phyloP scores from a whole-genome alignment of 148 eudicot genomes.

The Pharnaceum exiguum region DNA sequence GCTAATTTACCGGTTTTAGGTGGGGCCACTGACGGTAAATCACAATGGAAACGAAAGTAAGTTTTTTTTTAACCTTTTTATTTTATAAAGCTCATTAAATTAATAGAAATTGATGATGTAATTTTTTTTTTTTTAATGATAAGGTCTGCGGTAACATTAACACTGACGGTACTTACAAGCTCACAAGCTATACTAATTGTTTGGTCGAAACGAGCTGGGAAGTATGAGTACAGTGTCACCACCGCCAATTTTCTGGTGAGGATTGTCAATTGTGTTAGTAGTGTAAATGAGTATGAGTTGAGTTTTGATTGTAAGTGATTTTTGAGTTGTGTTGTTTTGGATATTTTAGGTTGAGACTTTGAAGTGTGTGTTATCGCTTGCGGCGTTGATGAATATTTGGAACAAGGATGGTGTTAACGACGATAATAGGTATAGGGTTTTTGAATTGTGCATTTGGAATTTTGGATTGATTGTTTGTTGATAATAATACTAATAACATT shows the following conservation, averaged over 20 bases:
- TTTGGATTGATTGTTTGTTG: conserved; percentile 3
- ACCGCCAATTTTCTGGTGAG: conserved; percentile 98
- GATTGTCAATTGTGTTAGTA: not conserved
- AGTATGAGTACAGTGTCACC: conserved; percentile 93
- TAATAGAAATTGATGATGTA: not conserved
- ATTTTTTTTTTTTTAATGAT: not conserved
- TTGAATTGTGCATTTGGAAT: not conserved
- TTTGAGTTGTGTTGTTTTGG: conserved; percentile 8
- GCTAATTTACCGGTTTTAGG: conserved; percentile 31
- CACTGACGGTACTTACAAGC: conserved; percentile 89
- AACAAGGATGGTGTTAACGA: conserved; percentile 86
- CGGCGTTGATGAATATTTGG: conserved; percentile 85
- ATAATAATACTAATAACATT: too few species aligned
- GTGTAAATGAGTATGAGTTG: too few species aligned
- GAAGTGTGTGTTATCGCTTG: conserved; percentile 87
- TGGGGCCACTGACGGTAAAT: conserved; percentile 35
- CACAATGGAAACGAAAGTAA: conserved; percentile 96
- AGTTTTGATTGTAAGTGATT: not conserved
- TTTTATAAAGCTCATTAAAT: not conserved
- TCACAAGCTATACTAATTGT: conserved; percentile 97
- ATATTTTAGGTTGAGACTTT: conserved; percentile 89
- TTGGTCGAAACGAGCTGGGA: conserved; percentile 99
- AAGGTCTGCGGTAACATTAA: conserved; percentile 85
- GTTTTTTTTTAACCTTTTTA: conserved; percentile 10
- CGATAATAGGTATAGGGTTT: conserved; percentile 79